Conservation (phyloP, 495 filamentous ascomycete genomes). For the Aspergillus conjunctus region DNA sequence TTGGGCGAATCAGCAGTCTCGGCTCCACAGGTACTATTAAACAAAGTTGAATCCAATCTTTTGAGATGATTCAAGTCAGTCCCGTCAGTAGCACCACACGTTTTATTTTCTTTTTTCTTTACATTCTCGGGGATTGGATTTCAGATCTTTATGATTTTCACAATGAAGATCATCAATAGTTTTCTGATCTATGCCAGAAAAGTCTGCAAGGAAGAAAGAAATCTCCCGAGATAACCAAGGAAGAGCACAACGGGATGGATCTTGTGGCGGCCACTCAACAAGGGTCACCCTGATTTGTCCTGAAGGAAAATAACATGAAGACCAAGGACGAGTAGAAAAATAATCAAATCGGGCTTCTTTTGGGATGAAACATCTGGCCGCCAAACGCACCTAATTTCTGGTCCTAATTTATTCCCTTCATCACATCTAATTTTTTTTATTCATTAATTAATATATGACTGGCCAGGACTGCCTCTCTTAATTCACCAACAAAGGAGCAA, state of each 20-base stretch:
- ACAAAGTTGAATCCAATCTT: not conserved
- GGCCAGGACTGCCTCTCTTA: not conserved
- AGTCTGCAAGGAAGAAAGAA: not conserved
- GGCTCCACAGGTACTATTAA: not conserved
- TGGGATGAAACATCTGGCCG: too few species aligned
- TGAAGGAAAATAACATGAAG: not conserved
- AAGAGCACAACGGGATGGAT: constrained; percentile 4
- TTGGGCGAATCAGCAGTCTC: not conserved
- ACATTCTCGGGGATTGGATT: not conserved
- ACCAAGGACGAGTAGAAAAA: too few species aligned
- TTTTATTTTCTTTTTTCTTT: not conserved
- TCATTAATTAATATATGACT: not conserved
- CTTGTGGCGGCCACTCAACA: not conserved
- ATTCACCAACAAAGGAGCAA: not conserved
- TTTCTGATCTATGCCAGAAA: not conserved
- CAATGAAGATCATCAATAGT: not conserved
- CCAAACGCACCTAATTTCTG: too few species aligned
- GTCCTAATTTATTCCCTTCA: too few species aligned
- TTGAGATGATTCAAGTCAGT: too few species aligned
- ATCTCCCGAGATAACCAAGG: not conserved
- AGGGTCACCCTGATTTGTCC: not conserved
- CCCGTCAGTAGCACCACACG: not conserved
- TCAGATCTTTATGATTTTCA: not conserved
- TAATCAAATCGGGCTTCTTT: too few species aligned
- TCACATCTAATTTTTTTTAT: too few species aligned